phyloP scores from a whole-genome alignment of 352 stramenopile genomes.

The Peronosclerospora sorghi region DNA sequence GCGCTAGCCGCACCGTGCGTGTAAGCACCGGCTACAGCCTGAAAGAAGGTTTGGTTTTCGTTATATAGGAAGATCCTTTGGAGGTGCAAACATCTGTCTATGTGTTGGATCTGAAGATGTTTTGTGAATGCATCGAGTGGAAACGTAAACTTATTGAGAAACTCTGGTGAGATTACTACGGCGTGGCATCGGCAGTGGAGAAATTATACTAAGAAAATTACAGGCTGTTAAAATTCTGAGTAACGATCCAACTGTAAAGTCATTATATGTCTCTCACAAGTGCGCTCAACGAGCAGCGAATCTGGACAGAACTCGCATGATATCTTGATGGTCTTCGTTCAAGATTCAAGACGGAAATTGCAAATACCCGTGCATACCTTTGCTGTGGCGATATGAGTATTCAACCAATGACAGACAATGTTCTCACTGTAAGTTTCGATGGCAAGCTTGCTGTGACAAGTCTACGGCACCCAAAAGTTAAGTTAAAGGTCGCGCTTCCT shows the following conservation, averaged over 20 bases:
- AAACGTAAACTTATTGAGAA: slow-evolving; percentile 2
- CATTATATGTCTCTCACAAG: too few relatives aligned
- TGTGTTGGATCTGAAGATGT: not conserved
- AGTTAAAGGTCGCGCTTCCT: slow-evolving; percentile 28
- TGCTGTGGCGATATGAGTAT: slow-evolving; percentile 46
- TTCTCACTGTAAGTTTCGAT: slow-evolving; percentile 50
- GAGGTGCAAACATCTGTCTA: too few relatives aligned
- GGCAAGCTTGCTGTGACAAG: slow-evolving; percentile 40
- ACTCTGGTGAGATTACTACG: too few relatives aligned
- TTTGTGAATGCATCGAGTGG: slow-evolving; percentile 13
- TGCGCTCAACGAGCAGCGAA: too few relatives aligned
- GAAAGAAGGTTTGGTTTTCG: too few relatives aligned
- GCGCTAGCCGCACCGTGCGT: too few relatives aligned
- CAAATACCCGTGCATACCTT: slow-evolving; percentile 30
- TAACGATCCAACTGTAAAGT: too few relatives aligned
- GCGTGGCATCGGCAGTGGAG: too few relatives aligned
- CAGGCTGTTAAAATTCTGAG: too few relatives aligned
- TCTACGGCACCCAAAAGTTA: slow-evolving; percentile 28
- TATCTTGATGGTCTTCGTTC: slow-evolving; percentile 31
- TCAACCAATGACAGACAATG: slow-evolving; percentile 18
- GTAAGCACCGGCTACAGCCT: too few relatives aligned
- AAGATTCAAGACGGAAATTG: slow-evolving; percentile 21
- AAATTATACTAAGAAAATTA: too few relatives aligned
- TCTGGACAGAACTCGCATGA: slow-evolving; percentile 20
- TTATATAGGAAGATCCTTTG: too few relatives aligned